Conservation (phyloP, 441 rosid genomes). For the Euphorbia celastroides region DNA sequence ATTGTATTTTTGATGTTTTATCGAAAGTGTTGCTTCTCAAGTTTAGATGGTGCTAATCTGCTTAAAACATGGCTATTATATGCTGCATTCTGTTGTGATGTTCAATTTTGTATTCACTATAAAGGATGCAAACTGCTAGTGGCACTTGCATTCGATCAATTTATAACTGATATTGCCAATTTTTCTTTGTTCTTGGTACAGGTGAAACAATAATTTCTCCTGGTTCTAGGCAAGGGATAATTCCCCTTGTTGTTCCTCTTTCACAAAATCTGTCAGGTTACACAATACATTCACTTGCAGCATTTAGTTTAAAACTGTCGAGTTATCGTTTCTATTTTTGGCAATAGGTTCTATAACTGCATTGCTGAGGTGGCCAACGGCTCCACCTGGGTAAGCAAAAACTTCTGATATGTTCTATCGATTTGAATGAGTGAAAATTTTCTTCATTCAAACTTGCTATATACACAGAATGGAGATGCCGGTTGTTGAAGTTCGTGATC, state of each 20-base stretch:
- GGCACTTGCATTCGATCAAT: neutral
- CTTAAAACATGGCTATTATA: neutral
- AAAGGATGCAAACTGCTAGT: neutral
- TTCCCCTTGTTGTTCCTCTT: constrained; percentile 70
- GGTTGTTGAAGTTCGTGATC: constrained; percentile 74
- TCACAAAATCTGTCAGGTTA: constrained; percentile 59
- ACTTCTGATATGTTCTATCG: neutral
- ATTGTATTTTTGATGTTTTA: neutral
- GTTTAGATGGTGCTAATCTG: too few species aligned
- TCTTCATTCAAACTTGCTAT: constrained; percentile 24
- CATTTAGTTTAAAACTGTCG: constrained; percentile 9
- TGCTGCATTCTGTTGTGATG: neutral
- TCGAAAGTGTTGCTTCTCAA: neutral
- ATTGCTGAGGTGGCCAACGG: constrained; percentile 84
- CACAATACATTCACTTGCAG: constrained; percentile 3
- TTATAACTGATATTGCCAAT: constrained; percentile 1
- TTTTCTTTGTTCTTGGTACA: constrained; percentile 22
- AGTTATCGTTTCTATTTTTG: constrained; percentile 7
- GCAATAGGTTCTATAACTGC: constrained; percentile 60
- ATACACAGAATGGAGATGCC: constrained; percentile 84
- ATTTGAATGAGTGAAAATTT: neutral
- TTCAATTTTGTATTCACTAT: neutral
- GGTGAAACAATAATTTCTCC: constrained; percentile 72
- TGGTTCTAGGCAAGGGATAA: constrained; percentile 59
- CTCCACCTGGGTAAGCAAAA: constrained; percentile 63